Conservation (phyloP, 495 filamentous ascomycete genomes). For the Aspergillus carlsbadensis region DNA sequence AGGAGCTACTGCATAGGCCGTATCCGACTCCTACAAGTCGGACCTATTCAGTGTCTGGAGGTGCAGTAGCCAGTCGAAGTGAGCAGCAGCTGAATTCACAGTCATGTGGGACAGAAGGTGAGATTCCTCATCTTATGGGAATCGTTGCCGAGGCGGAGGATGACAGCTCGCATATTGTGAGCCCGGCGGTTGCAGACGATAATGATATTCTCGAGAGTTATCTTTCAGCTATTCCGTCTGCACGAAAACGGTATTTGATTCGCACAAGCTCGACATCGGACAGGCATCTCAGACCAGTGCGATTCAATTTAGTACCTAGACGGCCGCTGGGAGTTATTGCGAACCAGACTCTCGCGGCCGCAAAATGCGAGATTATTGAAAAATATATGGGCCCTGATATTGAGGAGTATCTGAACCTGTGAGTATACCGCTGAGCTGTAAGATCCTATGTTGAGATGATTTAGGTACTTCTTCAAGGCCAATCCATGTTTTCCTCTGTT, state of each 20-base stretch:
- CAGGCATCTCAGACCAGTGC: constrained; percentile 55
- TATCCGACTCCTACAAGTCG: not conserved
- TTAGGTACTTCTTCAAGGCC: constrained; percentile 36
- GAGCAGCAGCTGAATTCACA: not conserved
- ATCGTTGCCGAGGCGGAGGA: constrained; percentile 20
- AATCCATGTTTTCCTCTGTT: constrained; percentile 41
- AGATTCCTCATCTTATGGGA: constrained; percentile 12
- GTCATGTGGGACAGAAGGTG: not conserved
- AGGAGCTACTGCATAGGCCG: not conserved
- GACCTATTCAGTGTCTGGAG: not conserved
- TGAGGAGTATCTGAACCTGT: constrained; percentile 33
- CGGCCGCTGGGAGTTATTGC: constrained; percentile 25
- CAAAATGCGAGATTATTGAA: constrained; percentile 39
- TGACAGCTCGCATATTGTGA: constrained; percentile 30
- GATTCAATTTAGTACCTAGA: constrained; percentile 57
- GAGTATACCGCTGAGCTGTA: not conserved
- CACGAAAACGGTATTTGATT: constrained; percentile 34
- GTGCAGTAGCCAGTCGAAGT: not conserved
- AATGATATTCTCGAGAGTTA: constrained; percentile 31
- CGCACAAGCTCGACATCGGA: constrained; percentile 10
- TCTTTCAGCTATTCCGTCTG: constrained; percentile 20
- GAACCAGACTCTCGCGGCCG: constrained; percentile 27
- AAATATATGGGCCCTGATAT: constrained; percentile 35
- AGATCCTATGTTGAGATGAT: not conserved
- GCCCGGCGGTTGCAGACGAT: constrained; percentile 33